Evolutionary conservation across 805 yeast species (phyloP).

Genomic region (Metschnikowia sp.): DNA sequence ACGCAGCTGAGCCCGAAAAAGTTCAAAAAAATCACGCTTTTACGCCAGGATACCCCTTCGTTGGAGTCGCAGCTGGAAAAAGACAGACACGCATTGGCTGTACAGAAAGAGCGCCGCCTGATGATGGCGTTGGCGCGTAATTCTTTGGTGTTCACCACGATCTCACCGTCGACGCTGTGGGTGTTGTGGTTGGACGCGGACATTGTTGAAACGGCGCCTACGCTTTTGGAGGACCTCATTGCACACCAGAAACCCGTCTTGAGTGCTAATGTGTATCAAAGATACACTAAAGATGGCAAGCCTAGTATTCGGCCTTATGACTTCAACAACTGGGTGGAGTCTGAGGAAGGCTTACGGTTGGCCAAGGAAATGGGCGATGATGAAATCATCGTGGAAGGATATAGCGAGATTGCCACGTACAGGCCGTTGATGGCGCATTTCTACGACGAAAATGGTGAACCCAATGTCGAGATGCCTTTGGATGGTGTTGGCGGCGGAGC

Average conservation of each 20-base stretch:
- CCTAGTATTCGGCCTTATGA: conserved; percentile 82
- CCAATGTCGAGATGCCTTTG: conserved; percentile 67
- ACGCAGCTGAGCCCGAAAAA: conserved; percentile 64
- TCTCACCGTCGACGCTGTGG: conserved; percentile 92
- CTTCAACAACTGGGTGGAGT: conserved; percentile 92
- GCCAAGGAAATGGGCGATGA: conserved; percentile 76
- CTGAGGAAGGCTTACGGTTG: conserved; percentile 71
- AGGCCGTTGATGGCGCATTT: conserved; percentile 92
- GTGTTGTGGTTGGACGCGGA: conserved; percentile 96
- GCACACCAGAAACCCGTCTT: conserved; percentile 81
- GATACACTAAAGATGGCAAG: conserved; percentile 60
- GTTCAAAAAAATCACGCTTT: conserved; percentile 79
- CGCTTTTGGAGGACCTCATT: conserved; percentile 83
- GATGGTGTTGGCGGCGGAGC: conserved; percentile 99
- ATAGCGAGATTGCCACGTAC: conserved; percentile 88
- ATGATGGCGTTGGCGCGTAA: conserved; percentile 95
- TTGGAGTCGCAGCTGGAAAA: conserved; percentile 73
- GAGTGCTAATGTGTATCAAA: conserved; percentile 91
- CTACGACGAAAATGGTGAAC: conserved; percentile 64
- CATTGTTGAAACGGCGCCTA: conserved; percentile 81
- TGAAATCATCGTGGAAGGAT: conserved; percentile 93
- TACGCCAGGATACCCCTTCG: conserved; percentile 86
- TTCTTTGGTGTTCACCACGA: conserved; percentile 81
- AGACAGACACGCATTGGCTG: conserved; percentile 83
- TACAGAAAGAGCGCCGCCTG: conserved; percentile 84